Percentiles rank a stretch among this genome's conserved stretches.
phyloP scores from a whole-genome alignment of 2,329 filamentous ascomycete species.

The Laburnicola sp. region DNA sequence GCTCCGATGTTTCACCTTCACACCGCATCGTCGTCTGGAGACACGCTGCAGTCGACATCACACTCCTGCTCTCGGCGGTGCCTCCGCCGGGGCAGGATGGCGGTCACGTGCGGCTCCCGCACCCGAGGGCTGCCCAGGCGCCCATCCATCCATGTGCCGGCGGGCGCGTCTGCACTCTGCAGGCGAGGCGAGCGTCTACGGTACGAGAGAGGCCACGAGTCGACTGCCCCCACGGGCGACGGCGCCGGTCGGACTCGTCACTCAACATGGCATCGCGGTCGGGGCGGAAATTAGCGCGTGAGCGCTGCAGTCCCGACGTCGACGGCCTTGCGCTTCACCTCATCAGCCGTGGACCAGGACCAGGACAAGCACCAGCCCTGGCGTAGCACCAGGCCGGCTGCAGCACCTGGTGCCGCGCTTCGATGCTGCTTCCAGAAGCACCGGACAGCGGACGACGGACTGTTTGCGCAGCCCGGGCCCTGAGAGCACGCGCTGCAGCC shows the following conservation, averaged over 20 bases:
- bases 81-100: too few relatives aligned
- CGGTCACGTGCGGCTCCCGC: not conserved
- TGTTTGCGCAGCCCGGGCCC: slow-evolving; percentile 20
- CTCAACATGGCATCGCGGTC: slow-evolving; percentile 1
- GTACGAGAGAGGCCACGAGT: not conserved
- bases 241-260: slow-evolving; percentile 5
- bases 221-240: slow-evolving; percentile 5
- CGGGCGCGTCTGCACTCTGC: too few relatives aligned
- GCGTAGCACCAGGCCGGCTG: slow-evolving; percentile 15
- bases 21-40: not conserved
- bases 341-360: slow-evolving; percentile 5
- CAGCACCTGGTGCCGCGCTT: slow-evolving; percentile 12
- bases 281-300: slow-evolving; percentile 19
- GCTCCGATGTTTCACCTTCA: not conserved
- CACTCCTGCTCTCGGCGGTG: too few relatives aligned
- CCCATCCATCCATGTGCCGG: too few relatives aligned
- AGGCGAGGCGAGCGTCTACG: too few relatives aligned
- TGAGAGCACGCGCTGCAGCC: slow-evolving; percentile 15
- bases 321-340: slow-evolving; percentile 13
- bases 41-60: not conserved
- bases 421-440: slow-evolving; percentile 17
- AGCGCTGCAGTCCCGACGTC: not conserved
- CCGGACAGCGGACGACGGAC: not conserved
- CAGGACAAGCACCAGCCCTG: slow-evolving; percentile 9
- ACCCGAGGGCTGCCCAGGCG: not conserved